phyloP scores from a whole-genome alignment of 768 basidiomycete genomes.

The Hypsizygus marmoreus region DNA sequence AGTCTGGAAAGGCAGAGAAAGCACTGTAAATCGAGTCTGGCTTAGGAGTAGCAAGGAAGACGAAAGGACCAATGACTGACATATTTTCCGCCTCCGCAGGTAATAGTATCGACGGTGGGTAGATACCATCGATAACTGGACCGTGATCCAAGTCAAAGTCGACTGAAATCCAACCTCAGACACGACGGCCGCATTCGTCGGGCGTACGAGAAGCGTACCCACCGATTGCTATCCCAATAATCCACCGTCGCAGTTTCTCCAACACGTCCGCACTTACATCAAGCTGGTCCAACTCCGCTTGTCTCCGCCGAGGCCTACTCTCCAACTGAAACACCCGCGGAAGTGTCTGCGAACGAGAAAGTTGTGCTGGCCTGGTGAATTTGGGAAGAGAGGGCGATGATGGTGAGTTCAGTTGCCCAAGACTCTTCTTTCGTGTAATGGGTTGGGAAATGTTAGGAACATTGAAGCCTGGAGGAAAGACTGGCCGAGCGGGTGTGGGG shows the following conservation, averaged over 20 bases:
- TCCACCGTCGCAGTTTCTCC: slow-evolving; percentile 62
- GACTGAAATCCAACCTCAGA: slow-evolving; percentile 41
- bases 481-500: slow-evolving; percentile 17
- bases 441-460: slow-evolving; percentile 14
- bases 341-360: slow-evolving; percentile 49
- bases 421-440: slow-evolving; percentile 20
- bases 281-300: slow-evolving; percentile 41
- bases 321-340: slow-evolving; percentile 39
- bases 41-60: background rate
- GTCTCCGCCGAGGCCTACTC: slow-evolving; percentile 28
- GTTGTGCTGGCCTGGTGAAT: slow-evolving; percentile 15
- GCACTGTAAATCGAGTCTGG: too few species aligned
- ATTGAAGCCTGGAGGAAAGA: slow-evolving; percentile 15
- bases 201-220: slow-evolving; percentile 19
- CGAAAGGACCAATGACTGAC: slow-evolving; percentile 45
- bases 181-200: slow-evolving; percentile 5
- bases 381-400: slow-evolving; percentile 24
- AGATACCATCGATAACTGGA: slow-evolving; percentile 71
- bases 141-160: slow-evolving; percentile 90
- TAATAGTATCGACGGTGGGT: slow-evolving; percentile 65
- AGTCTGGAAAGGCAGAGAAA: slow-evolving; percentile 92
- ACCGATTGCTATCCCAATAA: slow-evolving; percentile 68
- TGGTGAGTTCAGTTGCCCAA: slow-evolving; percentile 23
- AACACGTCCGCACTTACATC: slow-evolving; percentile 49
- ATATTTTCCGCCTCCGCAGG: slow-evolving; percentile 80